Evolutionary conservation across 495 filamentous ascomycete species (phyloP), one percentile per base, ranked within the genome.

Genomic region (Neurospora sp.): DNA sequence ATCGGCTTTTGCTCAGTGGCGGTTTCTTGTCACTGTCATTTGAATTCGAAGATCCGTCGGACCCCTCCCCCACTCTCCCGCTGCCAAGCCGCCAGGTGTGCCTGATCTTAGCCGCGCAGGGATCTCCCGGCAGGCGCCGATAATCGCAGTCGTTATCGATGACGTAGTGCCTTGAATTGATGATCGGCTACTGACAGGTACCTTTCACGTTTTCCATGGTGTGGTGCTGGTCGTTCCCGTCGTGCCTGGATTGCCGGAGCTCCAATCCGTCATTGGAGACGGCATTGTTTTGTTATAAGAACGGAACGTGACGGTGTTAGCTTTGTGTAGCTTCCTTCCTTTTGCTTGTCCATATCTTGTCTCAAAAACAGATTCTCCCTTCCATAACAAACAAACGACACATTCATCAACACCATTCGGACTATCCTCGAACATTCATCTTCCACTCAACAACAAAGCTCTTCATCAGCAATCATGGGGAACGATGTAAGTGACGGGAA

Each of bases 1-100:
- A 81, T 79, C 79, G 79, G 79, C 77, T 72, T 42, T 70, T 69
- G 77, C 75, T 73, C 54, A 66, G 54, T 66, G 54, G 54, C 54
- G 54, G 54, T 27, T 59, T 59, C 23, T 9, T 31, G 23, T 54
- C 46, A 12, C 42, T 44, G 16, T 44, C 41, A 1, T 2, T 27
- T 27, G 27, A 27, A 5, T 35, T 62, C 6, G 54, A 31, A 62
- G 23, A 27, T 27, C 27, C 54, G 54, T 31, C 54, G 27, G 54
- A 35, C 54, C 12, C 54, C 27, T 62, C 23, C 23, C 23, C 27
- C 23, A 62, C 54, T 62, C 27, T 31, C 12, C 27, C 54, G 54
- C 27, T 62, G 54, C 27, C 14, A 62, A 62, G 54, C 54, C 48
- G 5, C 23, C 23, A 27, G 48, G 31, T 62, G 23, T 62, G 48